phyloP scores from a whole-genome alignment of 352 stramenopile species.

The Pythium coloratum region DNA sequence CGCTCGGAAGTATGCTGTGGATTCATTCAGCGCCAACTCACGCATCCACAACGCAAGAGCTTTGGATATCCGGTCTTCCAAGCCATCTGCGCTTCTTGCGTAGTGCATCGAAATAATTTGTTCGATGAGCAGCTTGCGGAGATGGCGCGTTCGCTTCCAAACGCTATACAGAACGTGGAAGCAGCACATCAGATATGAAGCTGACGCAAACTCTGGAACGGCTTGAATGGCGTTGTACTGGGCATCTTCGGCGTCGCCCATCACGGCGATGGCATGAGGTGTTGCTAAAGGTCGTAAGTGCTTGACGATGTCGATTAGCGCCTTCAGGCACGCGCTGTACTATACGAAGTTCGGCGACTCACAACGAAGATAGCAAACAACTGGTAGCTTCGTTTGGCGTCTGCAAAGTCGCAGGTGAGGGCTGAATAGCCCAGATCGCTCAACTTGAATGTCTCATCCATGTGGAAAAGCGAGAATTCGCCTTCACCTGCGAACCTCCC shows the following conservation, averaged over 20 bases:
- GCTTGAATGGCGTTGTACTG: slow-evolving; percentile 7
- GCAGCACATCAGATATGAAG: slow-evolving; percentile 16
- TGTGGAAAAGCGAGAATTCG: slow-evolving; percentile 1
- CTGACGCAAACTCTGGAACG: neutral
- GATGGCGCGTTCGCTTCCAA: neutral
- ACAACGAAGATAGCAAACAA: slow-evolving; percentile 12
- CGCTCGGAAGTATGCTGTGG: too few relatives aligned
- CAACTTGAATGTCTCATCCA: slow-evolving; percentile 15
- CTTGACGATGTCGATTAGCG: neutral
- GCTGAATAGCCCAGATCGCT: slow-evolving; percentile 12
- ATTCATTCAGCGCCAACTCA: too few relatives aligned
- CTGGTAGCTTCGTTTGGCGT: slow-evolving; percentile 4
- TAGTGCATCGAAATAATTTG: slow-evolving; percentile 14
- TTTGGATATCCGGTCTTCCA: too few relatives aligned
- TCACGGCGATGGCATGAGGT: neutral
- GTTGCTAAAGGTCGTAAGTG: too few relatives aligned
- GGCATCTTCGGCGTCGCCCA: slow-evolving; percentile 19
- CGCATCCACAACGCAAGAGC: too few relatives aligned
- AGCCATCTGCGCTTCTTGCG: too few relatives aligned
- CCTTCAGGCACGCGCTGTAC: neutral
- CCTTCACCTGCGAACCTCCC: too few relatives aligned
- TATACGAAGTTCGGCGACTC: neutral
- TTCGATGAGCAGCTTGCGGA: neutral
- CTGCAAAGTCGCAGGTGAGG: slow-evolving; percentile 14
- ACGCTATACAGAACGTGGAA: slow-evolving; percentile 18